Conservation (phyloP, 306 rosid genomes). For the Rosa multiflora region DNA sequence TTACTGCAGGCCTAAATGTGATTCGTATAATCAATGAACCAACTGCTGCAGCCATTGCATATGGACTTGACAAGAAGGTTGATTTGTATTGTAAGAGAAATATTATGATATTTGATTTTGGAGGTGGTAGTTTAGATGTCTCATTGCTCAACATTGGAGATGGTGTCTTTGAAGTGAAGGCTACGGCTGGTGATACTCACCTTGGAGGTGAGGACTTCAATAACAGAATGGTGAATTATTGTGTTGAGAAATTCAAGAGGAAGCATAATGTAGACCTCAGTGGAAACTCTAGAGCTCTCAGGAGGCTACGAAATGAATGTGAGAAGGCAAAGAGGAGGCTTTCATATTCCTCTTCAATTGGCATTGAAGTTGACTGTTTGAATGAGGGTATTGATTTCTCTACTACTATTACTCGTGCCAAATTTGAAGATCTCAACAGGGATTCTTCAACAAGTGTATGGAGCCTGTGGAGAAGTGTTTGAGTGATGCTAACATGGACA, state of each 20-base stretch:
- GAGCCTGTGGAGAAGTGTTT: not conserved
- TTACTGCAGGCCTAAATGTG: not conserved
- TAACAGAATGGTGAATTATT: conserved; percentile 4
- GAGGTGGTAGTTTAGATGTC: conserved; percentile 15
- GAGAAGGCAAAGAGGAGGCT: conserved; percentile 15
- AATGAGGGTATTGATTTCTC: not conserved
- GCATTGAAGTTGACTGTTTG: not conserved
- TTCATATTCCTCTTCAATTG: not conserved
- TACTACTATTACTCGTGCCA: not conserved
- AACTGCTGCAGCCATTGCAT: conserved; percentile 3
- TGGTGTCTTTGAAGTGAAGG: conserved; percentile 11
- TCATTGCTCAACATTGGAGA: not conserved
- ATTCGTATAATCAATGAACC: conserved; percentile 22
- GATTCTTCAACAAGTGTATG: conserved; percentile 5
- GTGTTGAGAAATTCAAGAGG: conserved; percentile 12
- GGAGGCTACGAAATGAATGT: not conserved
- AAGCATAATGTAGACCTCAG: conserved; percentile 1
- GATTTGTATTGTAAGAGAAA: conserved; percentile 1
- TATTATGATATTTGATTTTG: conserved; percentile 7
- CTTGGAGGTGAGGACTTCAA: conserved; percentile 19
- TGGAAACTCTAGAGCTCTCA: conserved; percentile 3
- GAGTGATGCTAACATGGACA: not conserved
- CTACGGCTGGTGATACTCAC: conserved; percentile 12
- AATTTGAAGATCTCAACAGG: conserved; percentile 4
- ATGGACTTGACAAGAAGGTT: conserved; percentile 8